A percentile compares a stretch with the other conserved stretches of the same genome.
These are phyloP conservation scores for Amanita pallidorosea DNA, from an alignment of 768 basidiomycete genomes.

Conservation along the genomic window DNA sequence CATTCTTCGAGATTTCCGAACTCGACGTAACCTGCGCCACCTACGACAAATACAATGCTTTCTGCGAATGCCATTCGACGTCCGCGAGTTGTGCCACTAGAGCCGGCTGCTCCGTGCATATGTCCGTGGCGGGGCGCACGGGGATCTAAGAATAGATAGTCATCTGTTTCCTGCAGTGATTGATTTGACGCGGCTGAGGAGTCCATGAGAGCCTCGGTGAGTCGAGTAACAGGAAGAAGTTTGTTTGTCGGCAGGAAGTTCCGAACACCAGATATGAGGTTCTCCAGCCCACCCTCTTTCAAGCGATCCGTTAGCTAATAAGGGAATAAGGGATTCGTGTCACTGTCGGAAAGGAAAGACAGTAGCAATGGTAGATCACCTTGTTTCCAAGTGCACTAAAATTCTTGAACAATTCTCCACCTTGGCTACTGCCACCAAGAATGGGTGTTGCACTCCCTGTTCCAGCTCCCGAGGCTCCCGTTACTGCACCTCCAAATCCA, in stretches of 20 bases:
- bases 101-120: slow-evolving; percentile 42
- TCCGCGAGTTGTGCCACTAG: slow-evolving; percentile 28
- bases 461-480: slow-evolving; percentile 12
- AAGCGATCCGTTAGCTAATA: slow-evolving; percentile 80
- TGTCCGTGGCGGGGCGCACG: slow-evolving; percentile 56
- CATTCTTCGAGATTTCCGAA: slow-evolving; percentile 95
- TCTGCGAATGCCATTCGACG: slow-evolving; percentile 74
- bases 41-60: slow-evolving; percentile 88
- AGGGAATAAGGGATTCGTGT: slow-evolving; percentile 7
- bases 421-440: slow-evolving; percentile 48
- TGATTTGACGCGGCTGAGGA: slow-evolving; percentile 89
- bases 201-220: slow-evolving; percentile 97
- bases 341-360: background rate
- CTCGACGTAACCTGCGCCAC: slow-evolving; percentile 95
- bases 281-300: slow-evolving; percentile 94
- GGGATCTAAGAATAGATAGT: slow-evolving; percentile 91
- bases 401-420: slow-evolving; percentile 85
- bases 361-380: slow-evolving; percentile 31
- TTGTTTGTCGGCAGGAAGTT: slow-evolving; percentile 96
- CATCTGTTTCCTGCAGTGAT: slow-evolving; percentile 93
- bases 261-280: slow-evolving; percentile 94
- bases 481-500: slow-evolving; percentile 10
- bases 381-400: slow-evolving; percentile 88
- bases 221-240: slow-evolving; percentile 81
- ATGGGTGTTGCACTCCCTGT: slow-evolving; percentile 56